Evolutionary conservation across 2,329 filamentous ascomycete genomes (phyloP).

Genomic region (Chrysoporthe austroafricana): DNA sequence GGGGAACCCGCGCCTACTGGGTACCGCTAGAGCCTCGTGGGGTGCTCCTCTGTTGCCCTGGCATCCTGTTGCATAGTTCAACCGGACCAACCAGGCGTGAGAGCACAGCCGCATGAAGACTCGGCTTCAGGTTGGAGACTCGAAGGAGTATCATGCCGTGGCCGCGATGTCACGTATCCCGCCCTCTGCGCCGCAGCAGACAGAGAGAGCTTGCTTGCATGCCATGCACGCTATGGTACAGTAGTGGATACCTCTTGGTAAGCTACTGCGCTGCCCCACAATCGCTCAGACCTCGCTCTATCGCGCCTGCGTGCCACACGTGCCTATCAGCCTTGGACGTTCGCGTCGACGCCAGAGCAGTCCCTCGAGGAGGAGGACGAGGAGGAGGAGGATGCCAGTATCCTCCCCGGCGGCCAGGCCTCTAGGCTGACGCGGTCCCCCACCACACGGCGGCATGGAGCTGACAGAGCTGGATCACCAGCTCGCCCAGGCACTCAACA

Average conservation of each 20-base stretch:
- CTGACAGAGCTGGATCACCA: conserved; percentile 23
- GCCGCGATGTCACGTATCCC: conserved; percentile 8
- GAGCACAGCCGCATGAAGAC: conserved; percentile 14
- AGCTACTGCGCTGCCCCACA: not conserved
- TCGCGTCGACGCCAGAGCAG: not conserved
- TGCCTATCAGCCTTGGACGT: conserved; percentile 6
- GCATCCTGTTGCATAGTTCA: conserved; percentile 8
- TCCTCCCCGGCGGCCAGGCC: not conserved
- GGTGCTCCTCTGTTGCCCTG: not conserved
- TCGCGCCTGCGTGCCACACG: not conserved
- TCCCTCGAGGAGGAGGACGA: not conserved
- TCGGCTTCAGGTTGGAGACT: not conserved
- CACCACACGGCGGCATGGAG: conserved; percentile 4
- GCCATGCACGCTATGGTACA: no score
- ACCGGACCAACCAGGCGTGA: conserved; percentile 14
- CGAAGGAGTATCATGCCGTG: conserved; percentile 2
- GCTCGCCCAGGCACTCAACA: conserved; percentile 18
- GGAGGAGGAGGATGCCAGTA: not conserved
- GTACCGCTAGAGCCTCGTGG: conserved; percentile 11
- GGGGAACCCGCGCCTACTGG: not conserved
- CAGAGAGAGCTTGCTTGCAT: not conserved
- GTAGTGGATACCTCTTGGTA: conserved; percentile 8
- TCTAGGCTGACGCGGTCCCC: conserved; percentile 13
- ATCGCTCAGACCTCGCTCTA: not conserved
- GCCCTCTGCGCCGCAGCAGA: conserved; percentile 6